Base-by-base conservation (phyloP, 345 rosid genomes). In the Passiflora organensis region DNA sequence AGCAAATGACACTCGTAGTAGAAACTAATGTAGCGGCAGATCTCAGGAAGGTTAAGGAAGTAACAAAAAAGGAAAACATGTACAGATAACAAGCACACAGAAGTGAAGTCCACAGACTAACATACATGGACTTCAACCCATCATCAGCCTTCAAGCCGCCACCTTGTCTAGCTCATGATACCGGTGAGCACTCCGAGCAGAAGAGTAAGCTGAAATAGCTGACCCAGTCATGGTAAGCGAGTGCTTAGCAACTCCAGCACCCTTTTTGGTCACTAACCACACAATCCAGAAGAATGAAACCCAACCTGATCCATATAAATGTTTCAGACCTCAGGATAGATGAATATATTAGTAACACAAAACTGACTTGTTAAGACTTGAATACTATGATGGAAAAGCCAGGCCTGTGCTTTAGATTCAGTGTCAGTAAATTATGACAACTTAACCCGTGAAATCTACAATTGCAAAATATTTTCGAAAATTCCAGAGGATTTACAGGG, bases 221-320 rank as follows among this genome's bases (percentile, higher is more conserved):
- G 78, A 82, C 58, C 91, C 86, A 58, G 94, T 72, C 58, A 61
- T 17, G 22, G 60, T 69, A 53, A 81, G 43, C 2, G 90, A 84
- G 56, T 73, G 87, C 71, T 77, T 89, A 20, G 82, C 89, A 12
- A 86, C 71, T 20, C 77, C 78, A 4, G 74, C 10, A 43, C 83
- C 70, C 66, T 82, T 88, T 74, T 67, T 81, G 19, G 78, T 65
- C 51, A 78, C 90, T 78, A 84, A 52, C 95, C 89, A 93, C 50
- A 80, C 67, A 36, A 59, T 63, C 69, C 78, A 84, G 70, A 91
- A 76, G 69, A 91, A 89, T 47, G 89, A 91, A 47, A 82, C 66
- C 99, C 99, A 89, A 70, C 95, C 96, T 93, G 85, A 64, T 50
- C 47, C 63, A 69, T 53, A 64, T 16, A 17, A 59, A 43, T 22